phyloP scores from a whole-genome alignment of 2,329 filamentous ascomycete species.

The Colletotrichum kahawae region DNA sequence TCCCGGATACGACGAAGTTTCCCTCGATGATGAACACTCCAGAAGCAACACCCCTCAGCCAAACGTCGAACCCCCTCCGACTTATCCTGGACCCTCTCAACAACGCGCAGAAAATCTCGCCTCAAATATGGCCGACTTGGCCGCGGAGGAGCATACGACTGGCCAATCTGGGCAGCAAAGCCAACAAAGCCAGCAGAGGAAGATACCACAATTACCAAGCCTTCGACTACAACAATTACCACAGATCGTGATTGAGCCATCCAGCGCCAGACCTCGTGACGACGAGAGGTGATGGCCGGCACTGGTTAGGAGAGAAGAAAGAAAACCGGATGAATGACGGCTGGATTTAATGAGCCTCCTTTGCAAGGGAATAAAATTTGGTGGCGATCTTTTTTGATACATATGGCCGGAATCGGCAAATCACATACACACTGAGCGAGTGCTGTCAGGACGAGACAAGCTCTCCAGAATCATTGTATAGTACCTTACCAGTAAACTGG shows the following conservation, averaged over 20 bases:
- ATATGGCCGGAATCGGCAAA: not conserved
- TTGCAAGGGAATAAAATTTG: not conserved
- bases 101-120: constrained; percentile 18
- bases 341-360: not conserved
- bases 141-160: constrained; percentile 23
- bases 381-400: constrained; percentile 3
- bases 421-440: not conserved
- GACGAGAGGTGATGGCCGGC: constrained; percentile 10
- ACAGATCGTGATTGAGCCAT: constrained; percentile 65
- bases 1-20: constrained; percentile 60
- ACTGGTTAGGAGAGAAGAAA: not conserved
- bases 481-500: constrained; percentile 5
- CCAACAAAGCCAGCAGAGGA: constrained; percentile 24
- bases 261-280: constrained; percentile 30
- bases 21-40: constrained; percentile 43
- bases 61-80: constrained; percentile 52
- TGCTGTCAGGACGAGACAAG: not conserved
- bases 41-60: constrained; percentile 44
- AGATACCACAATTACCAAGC: constrained; percentile 57
- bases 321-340: constrained; percentile 5
- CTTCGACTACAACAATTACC: constrained; percentile 55
- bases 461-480: constrained; percentile 5
- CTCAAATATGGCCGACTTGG: constrained; percentile 25
- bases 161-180: constrained; percentile 19
- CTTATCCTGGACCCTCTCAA: constrained; percentile 48